Evolutionary conservation across 2,329 filamentous ascomycete genomes (phyloP).

Genomic region (Aspergillus tamarii): DNA sequence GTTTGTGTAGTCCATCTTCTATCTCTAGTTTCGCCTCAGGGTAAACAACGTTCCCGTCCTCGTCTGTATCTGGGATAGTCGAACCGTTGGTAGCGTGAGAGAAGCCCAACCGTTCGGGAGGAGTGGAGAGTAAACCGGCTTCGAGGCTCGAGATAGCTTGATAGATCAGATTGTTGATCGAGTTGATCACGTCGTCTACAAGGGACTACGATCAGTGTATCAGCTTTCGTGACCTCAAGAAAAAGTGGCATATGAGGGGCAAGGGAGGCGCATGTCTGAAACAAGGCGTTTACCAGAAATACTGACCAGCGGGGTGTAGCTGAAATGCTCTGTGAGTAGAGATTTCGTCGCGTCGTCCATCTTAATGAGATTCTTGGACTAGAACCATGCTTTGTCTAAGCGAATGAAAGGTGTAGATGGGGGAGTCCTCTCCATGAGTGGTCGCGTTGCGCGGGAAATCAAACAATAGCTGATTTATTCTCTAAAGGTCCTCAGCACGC

Average conservation of each 20-base stretch:
- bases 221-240: constrained; percentile 2
- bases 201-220: constrained; percentile 65
- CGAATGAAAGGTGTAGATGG: not conserved
- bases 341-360: constrained; percentile 53
- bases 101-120: constrained; percentile 82
- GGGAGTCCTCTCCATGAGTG: constrained; percentile 1
- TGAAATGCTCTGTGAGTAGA: constrained; percentile 92
- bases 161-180: constrained; percentile 90
- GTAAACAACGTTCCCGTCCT: constrained; percentile 50
- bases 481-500: not conserved
- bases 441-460: constrained; percentile 23
- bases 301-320: constrained; percentile 86
- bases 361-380: constrained; percentile 22
- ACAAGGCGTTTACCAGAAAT: not conserved
- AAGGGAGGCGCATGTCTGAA: not conserved
- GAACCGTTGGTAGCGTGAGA: constrained; percentile 52
- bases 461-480: not conserved
- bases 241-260: not conserved
- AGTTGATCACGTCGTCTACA: constrained; percentile 97
- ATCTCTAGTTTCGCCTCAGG: constrained; percentile 70
- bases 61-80: constrained; percentile 51
- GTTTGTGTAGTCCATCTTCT: constrained; percentile 82
- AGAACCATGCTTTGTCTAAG: constrained; percentile 13
- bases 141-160: constrained; percentile 87
- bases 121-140: constrained; percentile 73